These are phyloP conservation scores for Metarhizium sp. DNA, from an alignment of 2,329 filamentous ascomycete genomes.

Conservation along the genomic window DNA sequence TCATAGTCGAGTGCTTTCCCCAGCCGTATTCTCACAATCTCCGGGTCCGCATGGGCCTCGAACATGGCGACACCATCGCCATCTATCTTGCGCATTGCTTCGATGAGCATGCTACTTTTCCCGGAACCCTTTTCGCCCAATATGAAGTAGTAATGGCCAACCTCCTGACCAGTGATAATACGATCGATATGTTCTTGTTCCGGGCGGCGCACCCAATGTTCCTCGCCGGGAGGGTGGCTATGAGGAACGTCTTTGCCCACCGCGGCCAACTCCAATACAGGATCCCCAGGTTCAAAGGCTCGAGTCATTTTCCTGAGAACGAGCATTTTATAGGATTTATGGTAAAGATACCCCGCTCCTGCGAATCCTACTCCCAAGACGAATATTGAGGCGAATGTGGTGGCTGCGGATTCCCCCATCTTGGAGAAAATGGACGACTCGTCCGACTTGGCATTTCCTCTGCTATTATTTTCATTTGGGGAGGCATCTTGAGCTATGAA, in stretches of 20 bases:
- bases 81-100: constrained; percentile 88
- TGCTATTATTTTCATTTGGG: neutral
- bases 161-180: constrained; percentile 66
- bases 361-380: constrained; percentile 59
- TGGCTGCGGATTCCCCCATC: constrained; percentile 66
- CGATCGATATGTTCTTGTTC: constrained; percentile 74
- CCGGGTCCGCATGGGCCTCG: constrained; percentile 87
- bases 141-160: constrained; percentile 83
- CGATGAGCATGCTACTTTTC: constrained; percentile 91
- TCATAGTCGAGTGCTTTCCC: constrained; percentile 95
- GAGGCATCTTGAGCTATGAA: constrained; percentile 1
- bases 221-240: constrained; percentile 27
- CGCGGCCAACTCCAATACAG: constrained; percentile 72
- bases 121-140: constrained; percentile 94
- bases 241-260: constrained; percentile 46
- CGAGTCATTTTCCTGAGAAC: constrained; percentile 89
- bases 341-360: constrained; percentile 66
- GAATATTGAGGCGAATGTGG: constrained; percentile 65
- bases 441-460: constrained; percentile 2
- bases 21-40: constrained; percentile 87
- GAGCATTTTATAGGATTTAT: constrained; percentile 78
- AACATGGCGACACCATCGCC: constrained; percentile 90
- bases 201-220: constrained; percentile 66
- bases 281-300: constrained; percentile 87
- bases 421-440: constrained; percentile 40